A percentile compares a stretch with the other conserved stretches of the same genome.
Evolutionary conservation across 148 eudicot species (phyloP).

Genomic region (Chenopodium quinoa): DNA sequence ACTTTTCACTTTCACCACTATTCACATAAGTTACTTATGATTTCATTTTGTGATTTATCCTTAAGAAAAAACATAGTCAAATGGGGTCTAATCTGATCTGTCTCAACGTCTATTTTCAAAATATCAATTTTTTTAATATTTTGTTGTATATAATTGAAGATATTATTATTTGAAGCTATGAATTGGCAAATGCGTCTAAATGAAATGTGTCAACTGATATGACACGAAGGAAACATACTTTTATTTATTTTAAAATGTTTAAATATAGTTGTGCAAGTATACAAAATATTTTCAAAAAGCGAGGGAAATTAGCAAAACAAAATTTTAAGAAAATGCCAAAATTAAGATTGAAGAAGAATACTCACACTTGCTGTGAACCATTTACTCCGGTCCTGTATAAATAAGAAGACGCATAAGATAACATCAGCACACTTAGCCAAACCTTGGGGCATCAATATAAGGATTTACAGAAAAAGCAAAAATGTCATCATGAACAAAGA

Average conservation of each 20-base stretch:
- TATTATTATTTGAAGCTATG: no score
- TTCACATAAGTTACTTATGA: no score
- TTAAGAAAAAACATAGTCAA: no score
- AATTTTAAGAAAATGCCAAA: neutral
- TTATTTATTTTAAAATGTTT: neutral
- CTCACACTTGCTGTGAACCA: constrained; percentile 55
- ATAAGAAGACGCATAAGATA: constrained; percentile 11
- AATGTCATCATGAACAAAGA: neutral
- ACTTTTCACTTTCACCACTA: no score
- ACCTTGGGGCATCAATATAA: neutral
- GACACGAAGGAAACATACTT: neutral
- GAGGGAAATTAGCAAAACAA: neutral
- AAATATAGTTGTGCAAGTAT: neutral
- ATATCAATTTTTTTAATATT: no score
- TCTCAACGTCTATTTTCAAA: no score
- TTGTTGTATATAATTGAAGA: no score
- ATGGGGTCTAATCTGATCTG: no score
- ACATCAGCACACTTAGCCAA: neutral
- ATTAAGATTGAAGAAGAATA: constrained; percentile 22
- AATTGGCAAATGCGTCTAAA: no score
- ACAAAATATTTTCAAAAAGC: neutral
- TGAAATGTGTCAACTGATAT: no score
- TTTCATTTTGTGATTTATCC: no score
- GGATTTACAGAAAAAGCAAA: neutral
- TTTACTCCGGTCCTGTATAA: constrained; percentile 43